Base-by-base conservation (phyloP, 441 rosid species). In the Sinapis alba region DNA sequence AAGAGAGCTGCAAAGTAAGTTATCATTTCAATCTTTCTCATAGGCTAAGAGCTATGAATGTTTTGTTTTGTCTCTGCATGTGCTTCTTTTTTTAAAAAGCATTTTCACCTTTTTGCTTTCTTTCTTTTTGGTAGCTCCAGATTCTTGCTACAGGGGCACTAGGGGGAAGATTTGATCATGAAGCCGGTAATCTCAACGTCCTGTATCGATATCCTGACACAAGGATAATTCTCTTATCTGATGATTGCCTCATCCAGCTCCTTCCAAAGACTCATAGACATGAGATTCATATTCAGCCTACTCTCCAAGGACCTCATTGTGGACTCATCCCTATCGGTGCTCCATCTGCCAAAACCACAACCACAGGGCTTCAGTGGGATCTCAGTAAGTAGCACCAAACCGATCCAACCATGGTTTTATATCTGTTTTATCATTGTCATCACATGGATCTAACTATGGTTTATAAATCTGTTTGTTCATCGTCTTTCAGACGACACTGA, bases 81-180 rank as follows among this genome's bases (percentile, higher is more conserved):
- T 23, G 24, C 24, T 23, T 3, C 24, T 23, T 36, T 38, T 19
- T 3, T 11, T 1, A 26, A 4, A 18, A 24, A 6, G 32, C 28
- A 18, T 6, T 32, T 68, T 58, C 36, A 3, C 9, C 2, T 12
- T 69, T 5, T 34, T 16, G 5, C 7, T 21, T 26, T 76, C 58
- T 4, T 60, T 64, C 68, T 36, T 36, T n/a, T 36, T 74, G 26
- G 0, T 50, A 93, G 98, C 83, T 93, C 23, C 85, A 95, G 83
- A 80, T 96, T 82, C 95, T 96, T 80, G 93, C 85, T 58, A 87
- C 86, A 8, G 99, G 98, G 56, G 98, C 99, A 41, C 94, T 96
- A 16, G 99, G 99, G 27, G 99, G 99, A 58, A 86, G 98, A 58
- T 96, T 93, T 73, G 99, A 96, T 74, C 99, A 96, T 50, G 98